Evolutionary conservation across 768 basidiomycete species (phyloP), one percentile per base, ranked within the genome.

Genomic region (Russula sp.): DNA sequence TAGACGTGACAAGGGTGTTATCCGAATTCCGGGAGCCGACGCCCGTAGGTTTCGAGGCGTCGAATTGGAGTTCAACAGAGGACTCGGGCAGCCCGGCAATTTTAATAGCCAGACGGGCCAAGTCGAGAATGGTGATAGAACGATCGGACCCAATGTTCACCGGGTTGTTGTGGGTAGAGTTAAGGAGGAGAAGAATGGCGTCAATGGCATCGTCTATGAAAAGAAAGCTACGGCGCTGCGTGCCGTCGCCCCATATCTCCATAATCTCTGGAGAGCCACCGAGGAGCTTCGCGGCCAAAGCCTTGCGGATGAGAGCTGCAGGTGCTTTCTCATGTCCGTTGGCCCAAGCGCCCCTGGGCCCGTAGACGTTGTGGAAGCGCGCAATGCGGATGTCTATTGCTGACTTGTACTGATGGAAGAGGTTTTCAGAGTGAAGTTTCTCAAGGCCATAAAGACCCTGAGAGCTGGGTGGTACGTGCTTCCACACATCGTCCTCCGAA

Each of bases 351-450:
- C 81, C 81, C 9, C 77, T 75, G 0, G 82, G 84, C 11, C 84
- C 84, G 61, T 76, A 84, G 14, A 86, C 75, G 58, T 85, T 85
- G 57, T 85, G 84, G 62, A 86, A 83, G 1, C 84, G 77, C 0
- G 80, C 81, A 51, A 84, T 77, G 11, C 74, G 77, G 35, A 82
- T 68, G 13, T 74, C 66, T 22, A 84, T 71, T 10, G 67, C 67
- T 0, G 68, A 58, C 1, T 71, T 56, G 54, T 72, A 73, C 20
- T 74, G 75, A 0, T 67, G 67, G 3, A 83, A 63, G 14, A 84
- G 72, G 16, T 79, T 70, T 67, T 85, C 84, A 0, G 79, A 78
- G 31, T 70, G 61, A 45, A 84, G 76, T 65, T 85, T 85, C 70
- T 86, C 83, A 5, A 83, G 75, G 18, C 84, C 84, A 40, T 40